phyloP scores from a whole-genome alignment of 2,329 filamentous ascomycete species.

The Fusarium sp. region DNA sequence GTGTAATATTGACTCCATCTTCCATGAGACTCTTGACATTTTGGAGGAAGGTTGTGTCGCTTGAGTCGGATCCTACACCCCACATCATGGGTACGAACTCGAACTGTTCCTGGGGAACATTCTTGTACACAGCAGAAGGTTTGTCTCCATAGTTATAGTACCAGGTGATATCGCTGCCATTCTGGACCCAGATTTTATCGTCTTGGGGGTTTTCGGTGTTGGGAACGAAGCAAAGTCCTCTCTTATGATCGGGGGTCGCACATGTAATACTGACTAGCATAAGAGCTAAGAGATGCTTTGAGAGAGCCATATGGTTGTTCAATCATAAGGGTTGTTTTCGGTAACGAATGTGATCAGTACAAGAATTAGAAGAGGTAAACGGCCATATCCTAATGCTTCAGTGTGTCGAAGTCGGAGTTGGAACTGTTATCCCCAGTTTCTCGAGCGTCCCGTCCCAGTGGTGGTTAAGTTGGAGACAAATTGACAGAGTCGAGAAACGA shows the following conservation, averaged over 20 bases:
- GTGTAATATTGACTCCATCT: conserved; percentile 68
- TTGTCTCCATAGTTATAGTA: conserved; percentile 82
- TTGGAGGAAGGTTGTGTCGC: conserved; percentile 71
- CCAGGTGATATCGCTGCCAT: conserved; percentile 75
- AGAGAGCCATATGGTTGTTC: conserved; percentile 19
- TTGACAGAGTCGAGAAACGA: not conserved
- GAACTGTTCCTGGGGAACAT: conserved; percentile 66
- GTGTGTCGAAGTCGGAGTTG: not conserved
- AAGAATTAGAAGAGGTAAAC: not conserved
- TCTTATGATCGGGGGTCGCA: conserved; percentile 64
- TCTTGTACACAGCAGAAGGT: conserved; percentile 66
- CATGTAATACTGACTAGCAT: conserved; percentile 43
- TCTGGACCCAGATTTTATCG: conserved; percentile 72
- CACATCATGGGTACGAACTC: conserved; percentile 87
- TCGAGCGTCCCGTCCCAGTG: not conserved
- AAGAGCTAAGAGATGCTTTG: conserved; percentile 31
- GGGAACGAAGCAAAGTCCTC: conserved; percentile 78
- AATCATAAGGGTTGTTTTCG: not conserved
- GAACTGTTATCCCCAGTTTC: not conserved
- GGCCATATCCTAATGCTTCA: not conserved
- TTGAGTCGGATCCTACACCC: conserved; percentile 65
- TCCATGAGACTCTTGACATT: conserved; percentile 67
- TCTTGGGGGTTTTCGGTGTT: conserved; percentile 68
- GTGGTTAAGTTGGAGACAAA: not conserved
- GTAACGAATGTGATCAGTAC: not conserved